Percentiles rank a stretch among this genome's conserved stretches.
phyloP scores from a whole-genome alignment of 2,329 filamentous ascomycete species.

The Diaporthe citrichinensis region DNA sequence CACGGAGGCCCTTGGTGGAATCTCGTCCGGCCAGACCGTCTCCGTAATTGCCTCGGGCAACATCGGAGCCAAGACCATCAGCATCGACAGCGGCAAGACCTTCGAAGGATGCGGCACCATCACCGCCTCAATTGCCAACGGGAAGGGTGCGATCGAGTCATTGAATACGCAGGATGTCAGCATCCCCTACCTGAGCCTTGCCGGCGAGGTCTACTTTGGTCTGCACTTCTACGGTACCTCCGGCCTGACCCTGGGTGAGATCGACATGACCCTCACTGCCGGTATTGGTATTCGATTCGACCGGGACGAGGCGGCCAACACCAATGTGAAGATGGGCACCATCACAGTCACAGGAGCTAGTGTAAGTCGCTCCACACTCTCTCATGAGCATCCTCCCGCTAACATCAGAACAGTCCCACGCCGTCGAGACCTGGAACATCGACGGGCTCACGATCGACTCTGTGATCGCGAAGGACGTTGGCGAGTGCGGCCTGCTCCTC shows the following conservation, averaged over 20 bases:
- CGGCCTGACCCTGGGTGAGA: conserved; percentile 63
- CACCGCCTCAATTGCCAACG: conserved; percentile 56
- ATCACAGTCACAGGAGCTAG: conserved; percentile 66
- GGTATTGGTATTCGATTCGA: conserved; percentile 72
- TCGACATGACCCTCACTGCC: conserved; percentile 67
- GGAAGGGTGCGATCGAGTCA: conserved; percentile 68
- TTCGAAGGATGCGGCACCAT: conserved; percentile 73
- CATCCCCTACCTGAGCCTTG: conserved; percentile 71
- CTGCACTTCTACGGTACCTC: conserved; percentile 68
- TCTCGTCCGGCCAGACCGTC: conserved; percentile 65
- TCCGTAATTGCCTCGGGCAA: conserved; percentile 68
- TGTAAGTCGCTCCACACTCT: conserved; percentile 42
- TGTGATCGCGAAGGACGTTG: conserved; percentile 67
- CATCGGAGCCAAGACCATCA: conserved; percentile 66
- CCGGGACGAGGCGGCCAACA: conserved; percentile 65
- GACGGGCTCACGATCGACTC: conserved; percentile 64
- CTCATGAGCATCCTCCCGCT: neutral
- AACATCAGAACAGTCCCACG: conserved; percentile 55
- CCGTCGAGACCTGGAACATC: conserved; percentile 73
- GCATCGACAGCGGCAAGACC: conserved; percentile 65
- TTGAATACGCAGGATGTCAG: conserved; percentile 61
- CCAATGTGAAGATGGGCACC: conserved; percentile 67
- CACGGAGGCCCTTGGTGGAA: conserved; percentile 66
- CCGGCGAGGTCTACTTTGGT: conserved; percentile 70
- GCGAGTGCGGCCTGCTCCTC: conserved; percentile 68